Evolutionary conservation across 2,329 filamentous ascomycete genomes (phyloP).

Genomic region (Ceratocystis alfenasii): DNA sequence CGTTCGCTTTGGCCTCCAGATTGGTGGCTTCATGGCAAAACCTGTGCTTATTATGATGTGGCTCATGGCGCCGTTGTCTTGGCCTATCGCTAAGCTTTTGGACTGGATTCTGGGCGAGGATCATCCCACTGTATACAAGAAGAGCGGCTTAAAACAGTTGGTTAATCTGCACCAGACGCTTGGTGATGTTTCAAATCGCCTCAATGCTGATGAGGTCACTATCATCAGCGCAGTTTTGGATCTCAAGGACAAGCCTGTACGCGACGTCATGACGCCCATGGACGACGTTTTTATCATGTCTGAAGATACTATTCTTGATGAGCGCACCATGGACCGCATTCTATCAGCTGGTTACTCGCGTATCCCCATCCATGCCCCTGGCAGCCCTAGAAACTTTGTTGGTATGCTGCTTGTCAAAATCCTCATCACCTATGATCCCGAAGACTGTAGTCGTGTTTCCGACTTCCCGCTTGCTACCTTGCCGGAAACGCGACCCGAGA

Average conservation of each 20-base stretch:
- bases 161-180: conserved; percentile 90
- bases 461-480: conserved; percentile 90
- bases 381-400: conserved; percentile 77
- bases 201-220: conserved; percentile 96
- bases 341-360: conserved; percentile 88
- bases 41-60: conserved; percentile 86
- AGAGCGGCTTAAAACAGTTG: conserved; percentile 89
- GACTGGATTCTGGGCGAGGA: conserved; percentile 89
- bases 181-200: conserved; percentile 71
- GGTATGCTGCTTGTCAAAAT: conserved; percentile 99
- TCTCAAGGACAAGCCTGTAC: conserved; percentile 89
- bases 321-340: conserved; percentile 87
- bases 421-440: conserved; percentile 94
- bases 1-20: conserved; percentile 87
- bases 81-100: conserved; percentile 89
- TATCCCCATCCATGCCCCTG: conserved; percentile 83
- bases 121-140: conserved; percentile 95
- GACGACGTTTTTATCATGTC: conserved; percentile 93
- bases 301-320: conserved; percentile 85
- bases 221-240: conserved; percentile 96
- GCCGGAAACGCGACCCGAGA: conserved; percentile 87
- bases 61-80: conserved; percentile 75
- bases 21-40: conserved; percentile 86
- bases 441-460: conserved; percentile 73
- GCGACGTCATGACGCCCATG: conserved; percentile 97